Evolutionary conservation across 768 basidiomycete genomes (phyloP).

Genomic region (Terana coerulea): DNA sequence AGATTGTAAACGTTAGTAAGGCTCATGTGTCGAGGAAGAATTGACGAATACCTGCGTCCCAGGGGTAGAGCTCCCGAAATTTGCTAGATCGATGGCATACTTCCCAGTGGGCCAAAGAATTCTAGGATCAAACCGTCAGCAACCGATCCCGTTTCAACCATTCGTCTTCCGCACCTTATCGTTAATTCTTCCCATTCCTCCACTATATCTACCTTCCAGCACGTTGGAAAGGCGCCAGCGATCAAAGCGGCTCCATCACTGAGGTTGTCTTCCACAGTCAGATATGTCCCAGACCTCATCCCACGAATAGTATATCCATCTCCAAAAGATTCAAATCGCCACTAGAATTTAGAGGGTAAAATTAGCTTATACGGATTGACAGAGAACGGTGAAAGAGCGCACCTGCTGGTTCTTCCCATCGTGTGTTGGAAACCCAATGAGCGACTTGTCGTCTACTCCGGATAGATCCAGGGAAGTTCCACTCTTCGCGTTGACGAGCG

Average conservation of each 20-base stretch:
- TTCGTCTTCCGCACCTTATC: constrained; percentile 13
- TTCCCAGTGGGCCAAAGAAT: constrained; percentile 23
- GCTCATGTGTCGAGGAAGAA: not conserved
- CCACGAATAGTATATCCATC: constrained; percentile 22
- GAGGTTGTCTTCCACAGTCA: constrained; percentile 19
- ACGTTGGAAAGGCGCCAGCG: constrained; percentile 23
- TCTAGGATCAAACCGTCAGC: constrained; percentile 2
- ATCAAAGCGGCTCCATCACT: constrained; percentile 15
- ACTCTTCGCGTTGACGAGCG: constrained; percentile 22
- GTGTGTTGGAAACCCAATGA: constrained; percentile 22
- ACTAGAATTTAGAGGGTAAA: constrained; percentile 10
- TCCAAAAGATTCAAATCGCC: constrained; percentile 24
- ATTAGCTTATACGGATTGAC: not conserved
- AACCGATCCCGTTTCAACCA: not conserved
- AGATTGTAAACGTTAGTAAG: not conserved
- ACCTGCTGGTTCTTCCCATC: constrained; percentile 25
- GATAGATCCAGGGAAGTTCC: constrained; percentile 24
- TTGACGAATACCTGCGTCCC: constrained; percentile 18
- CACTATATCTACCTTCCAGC: constrained; percentile 20
- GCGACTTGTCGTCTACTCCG: constrained; percentile 17
- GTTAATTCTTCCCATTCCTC: constrained; percentile 12
- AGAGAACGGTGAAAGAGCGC: not conserved
- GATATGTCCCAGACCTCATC: constrained; percentile 13
- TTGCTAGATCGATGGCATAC: constrained; percentile 20
- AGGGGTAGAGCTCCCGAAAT: constrained; percentile 15